Evolutionary conservation across 495 filamentous ascomycete genomes (phyloP), one percentile per base, ranked within the genome.

Genomic region (Talaromyces wortmannii): DNA sequence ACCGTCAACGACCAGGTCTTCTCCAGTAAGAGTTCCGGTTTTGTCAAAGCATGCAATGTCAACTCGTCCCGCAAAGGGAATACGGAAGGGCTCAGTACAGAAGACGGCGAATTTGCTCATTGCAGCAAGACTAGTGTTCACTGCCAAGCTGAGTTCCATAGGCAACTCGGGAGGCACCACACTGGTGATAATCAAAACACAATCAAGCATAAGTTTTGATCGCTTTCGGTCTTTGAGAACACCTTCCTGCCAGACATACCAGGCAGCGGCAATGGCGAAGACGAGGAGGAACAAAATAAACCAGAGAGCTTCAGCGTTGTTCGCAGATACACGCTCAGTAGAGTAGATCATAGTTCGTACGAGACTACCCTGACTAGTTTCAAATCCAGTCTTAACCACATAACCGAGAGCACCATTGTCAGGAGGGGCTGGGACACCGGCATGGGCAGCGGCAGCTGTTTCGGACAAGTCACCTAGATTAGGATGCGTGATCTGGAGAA

Each of bases 331-430:
- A 63, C 92, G 90, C 68, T 99, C 94, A 6, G 94, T 99, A 4
- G 95, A 97, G 74, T 96, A 99, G 60, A 99, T 97, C 94, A 99
- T 99, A 48, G 94, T 99, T 32, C 94, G 90, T 45, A 99, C 94
- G 55, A 99, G 79, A 66, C 89, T 96, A 59, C 94, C 94, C 70
- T 99, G 94, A 55, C 91, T 97, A 7, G 94, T 99, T 74, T 99
- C 94, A 60, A 99, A 99, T 5, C 94, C 94, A 45, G 95, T 99
- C 80, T 96, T 97, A 57, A 91, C 88, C 47, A 97, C 89, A 57
- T 97, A 81, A 56, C 92, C 94, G 78, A 97, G 82, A 8, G 90
- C 94, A 46, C 94, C 94, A 61, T 92, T 90, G 71, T 99, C 94
- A 0, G 94, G 94, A 10, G 87, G 78, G 15, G 89, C 77, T 29